phyloP scores from a whole-genome alignment of 2,329 filamentous ascomycete species.

The Didymella lethalis region DNA sequence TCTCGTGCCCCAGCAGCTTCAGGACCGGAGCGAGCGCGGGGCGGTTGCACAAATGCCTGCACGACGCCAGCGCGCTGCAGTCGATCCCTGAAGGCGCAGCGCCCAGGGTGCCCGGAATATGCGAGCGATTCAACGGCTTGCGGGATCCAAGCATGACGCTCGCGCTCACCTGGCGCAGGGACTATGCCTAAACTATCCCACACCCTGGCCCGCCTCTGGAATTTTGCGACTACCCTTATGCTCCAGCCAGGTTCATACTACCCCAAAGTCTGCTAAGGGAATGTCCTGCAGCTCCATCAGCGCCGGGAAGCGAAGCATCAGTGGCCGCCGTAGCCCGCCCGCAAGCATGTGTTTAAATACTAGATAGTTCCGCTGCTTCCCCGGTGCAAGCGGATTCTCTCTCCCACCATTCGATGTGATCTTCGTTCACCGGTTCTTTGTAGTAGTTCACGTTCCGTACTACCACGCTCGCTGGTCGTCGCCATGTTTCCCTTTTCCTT shows the following conservation, averaged over 20 bases:
- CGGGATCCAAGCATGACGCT: slow-evolving; percentile 52
- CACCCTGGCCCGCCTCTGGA: slow-evolving; percentile 43
- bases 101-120: slow-evolving; percentile 46
- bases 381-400: slow-evolving; percentile 50
- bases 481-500: slow-evolving; percentile 51
- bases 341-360: slow-evolving; percentile 53
- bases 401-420: slow-evolving; percentile 52
- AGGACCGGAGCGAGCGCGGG: slow-evolving; percentile 35
- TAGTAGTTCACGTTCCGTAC: slow-evolving; percentile 46
- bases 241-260: slow-evolving; percentile 52
- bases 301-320: slow-evolving; percentile 52
- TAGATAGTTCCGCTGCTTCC: slow-evolving; percentile 49
- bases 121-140: slow-evolving; percentile 51
- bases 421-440: slow-evolving; percentile 46
- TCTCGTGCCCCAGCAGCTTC: slow-evolving; percentile 38
- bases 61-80: slow-evolving; percentile 34
- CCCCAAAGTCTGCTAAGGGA: slow-evolving; percentile 53
- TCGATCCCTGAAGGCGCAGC: slow-evolving; percentile 47
- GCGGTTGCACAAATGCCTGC: slow-evolving; percentile 35
- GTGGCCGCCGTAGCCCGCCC: slow-evolving; percentile 49
- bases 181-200: slow-evolving; percentile 42
- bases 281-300: slow-evolving; percentile 52
- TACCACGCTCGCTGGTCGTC: slow-evolving; percentile 50
- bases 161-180: slow-evolving; percentile 40
- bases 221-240: slow-evolving; percentile 51